Evolutionary conservation across 140 eudicot species (phyloP).

Genomic region (Senecio squalidus): DNA sequence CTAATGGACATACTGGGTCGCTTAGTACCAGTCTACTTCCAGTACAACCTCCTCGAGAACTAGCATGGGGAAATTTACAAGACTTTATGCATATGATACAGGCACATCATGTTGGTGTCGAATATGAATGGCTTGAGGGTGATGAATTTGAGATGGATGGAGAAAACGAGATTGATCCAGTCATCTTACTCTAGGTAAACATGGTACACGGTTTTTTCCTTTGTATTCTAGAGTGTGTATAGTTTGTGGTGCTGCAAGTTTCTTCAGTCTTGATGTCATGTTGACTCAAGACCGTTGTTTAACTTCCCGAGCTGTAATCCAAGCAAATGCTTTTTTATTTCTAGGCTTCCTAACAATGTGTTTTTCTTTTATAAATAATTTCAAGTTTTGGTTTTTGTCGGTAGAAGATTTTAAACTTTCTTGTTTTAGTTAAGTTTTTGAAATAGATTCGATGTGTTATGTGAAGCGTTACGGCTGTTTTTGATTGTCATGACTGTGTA

Average conservation of each 20-base stretch:
- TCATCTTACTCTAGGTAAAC: neutral
- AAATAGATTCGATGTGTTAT: too few species aligned
- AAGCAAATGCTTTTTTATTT: neutral
- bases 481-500: too few species aligned
- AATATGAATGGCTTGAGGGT: conserved; percentile 21
- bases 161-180: conserved; percentile 13
- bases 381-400: conserved; percentile 5
- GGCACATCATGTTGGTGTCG: conserved; percentile 9
- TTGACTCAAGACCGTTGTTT: neutral
- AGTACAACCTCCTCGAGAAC: conserved; percentile 14
- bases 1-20: conserved; percentile 17
- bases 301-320: conserved; percentile 17
- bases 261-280: conserved; percentile 8
- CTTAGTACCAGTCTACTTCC: conserved; percentile 13
- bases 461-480: too few species aligned
- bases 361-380: neutral
- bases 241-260: conserved; percentile 1
- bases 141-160: conserved; percentile 20
- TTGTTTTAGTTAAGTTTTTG: too few species aligned
- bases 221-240: conserved; percentile 5
- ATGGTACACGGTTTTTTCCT: neutral
- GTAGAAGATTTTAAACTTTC: neutral
- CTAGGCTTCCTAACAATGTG: neutral
- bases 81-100: conserved; percentile 19
- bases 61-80: conserved; percentile 34